These are phyloP conservation scores for Exophiala sp. DNA, from an alignment of 2,329 filamentous ascomycete species.

Conservation along the genomic window DNA sequence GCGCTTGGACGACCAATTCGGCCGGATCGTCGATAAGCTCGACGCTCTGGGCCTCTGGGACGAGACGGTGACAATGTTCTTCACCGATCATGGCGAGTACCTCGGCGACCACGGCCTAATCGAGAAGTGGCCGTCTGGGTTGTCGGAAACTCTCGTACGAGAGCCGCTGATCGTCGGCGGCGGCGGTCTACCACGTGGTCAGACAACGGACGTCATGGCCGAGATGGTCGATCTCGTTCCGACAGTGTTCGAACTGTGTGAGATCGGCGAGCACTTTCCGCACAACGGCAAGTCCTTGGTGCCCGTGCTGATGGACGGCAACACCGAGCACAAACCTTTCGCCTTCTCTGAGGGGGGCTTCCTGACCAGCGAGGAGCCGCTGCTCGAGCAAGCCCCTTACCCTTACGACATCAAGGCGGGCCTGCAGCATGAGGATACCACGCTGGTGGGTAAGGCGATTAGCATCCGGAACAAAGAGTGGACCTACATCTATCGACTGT, in stretches of 20 bases:
- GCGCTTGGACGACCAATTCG: constrained; percentile 47
- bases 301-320: constrained; percentile 29
- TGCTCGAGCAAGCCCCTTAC: constrained; percentile 43
- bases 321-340: constrained; percentile 36
- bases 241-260: constrained; percentile 41
- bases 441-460: constrained; percentile 44
- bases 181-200: constrained; percentile 38
- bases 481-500: constrained; percentile 46
- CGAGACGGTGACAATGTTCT: constrained; percentile 32
- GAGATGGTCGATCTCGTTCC: constrained; percentile 49
- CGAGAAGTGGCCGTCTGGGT: constrained; percentile 49
- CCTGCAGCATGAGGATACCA: constrained; percentile 46
- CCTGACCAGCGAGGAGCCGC: constrained; percentile 43
- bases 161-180: constrained; percentile 47
- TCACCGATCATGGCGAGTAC: constrained; percentile 43
- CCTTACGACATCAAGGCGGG: constrained; percentile 48
- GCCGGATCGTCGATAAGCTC: constrained; percentile 24
- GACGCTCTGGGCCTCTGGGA: constrained; percentile 1
- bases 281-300: constrained; percentile 42
- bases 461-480: constrained; percentile 30
- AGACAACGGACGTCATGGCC: constrained; percentile 35
- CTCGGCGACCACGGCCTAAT: constrained; percentile 48
- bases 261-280: constrained; percentile 38
- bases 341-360: constrained; percentile 48
- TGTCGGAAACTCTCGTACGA: constrained; percentile 42